Conservation (phyloP, 192 early-diverging fungal species). For the Gaertneriomyces sp. region DNA sequence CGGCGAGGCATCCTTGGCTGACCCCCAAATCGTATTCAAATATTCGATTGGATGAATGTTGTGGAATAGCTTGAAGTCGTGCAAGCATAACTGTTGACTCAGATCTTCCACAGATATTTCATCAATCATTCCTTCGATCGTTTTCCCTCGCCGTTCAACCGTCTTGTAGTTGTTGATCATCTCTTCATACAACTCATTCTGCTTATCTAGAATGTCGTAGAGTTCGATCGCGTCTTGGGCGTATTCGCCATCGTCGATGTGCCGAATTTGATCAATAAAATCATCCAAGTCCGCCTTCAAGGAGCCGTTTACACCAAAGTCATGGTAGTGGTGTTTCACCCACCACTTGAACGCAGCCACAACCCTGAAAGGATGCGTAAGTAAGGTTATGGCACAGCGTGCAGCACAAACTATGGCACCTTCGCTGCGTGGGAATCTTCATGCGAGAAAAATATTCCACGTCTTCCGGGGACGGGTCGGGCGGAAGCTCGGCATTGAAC, state of each 20-base stretch:
- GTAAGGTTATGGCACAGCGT: not conserved
- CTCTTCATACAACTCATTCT: constrained; percentile 44
- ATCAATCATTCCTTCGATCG: constrained; percentile 48
- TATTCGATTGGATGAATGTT: constrained; percentile 64
- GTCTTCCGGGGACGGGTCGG: constrained; percentile 44
- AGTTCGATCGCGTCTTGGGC: constrained; percentile 28
- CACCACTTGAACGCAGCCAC: constrained; percentile 42
- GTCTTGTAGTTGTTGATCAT: constrained; percentile 45
- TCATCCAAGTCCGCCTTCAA: constrained; percentile 41
- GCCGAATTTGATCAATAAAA: constrained; percentile 39
- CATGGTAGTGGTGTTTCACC: constrained; percentile 56
- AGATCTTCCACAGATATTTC: constrained; percentile 45
- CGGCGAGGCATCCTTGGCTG: constrained; percentile 48
- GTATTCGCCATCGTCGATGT: constrained; percentile 34
- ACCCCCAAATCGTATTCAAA: constrained; percentile 58
- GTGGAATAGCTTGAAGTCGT: constrained; percentile 53
- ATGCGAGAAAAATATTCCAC: constrained; percentile 43
- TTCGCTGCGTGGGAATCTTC: constrained; percentile 46
- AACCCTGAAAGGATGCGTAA: constrained; percentile 34
- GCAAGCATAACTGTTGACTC: constrained; percentile 51
- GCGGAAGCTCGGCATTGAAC: constrained; percentile 46
- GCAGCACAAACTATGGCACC: constrained; percentile 27
- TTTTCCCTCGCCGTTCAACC: constrained; percentile 46
- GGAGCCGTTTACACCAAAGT: constrained; percentile 48
- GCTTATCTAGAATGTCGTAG: constrained; percentile 32